Conservation (phyloP, 2,329 filamentous ascomycete species). For the Moelleriella libera region DNA sequence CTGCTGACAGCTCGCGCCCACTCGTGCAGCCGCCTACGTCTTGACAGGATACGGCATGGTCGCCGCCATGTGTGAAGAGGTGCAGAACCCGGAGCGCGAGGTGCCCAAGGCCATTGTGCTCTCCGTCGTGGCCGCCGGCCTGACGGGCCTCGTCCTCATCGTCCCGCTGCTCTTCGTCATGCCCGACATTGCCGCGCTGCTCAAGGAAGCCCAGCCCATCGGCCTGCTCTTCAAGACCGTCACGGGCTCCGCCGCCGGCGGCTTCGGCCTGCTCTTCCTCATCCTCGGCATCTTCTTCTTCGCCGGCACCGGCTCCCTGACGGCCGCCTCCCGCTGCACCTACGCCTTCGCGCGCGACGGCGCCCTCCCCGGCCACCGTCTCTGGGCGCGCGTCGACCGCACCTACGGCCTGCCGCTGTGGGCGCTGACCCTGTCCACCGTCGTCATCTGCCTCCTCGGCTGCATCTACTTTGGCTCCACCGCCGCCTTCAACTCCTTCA, state of each 20-base stretch:
- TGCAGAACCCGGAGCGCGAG: conserved; percentile 44
- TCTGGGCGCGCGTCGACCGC: conserved; percentile 53
- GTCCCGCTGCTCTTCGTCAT: conserved; percentile 66
- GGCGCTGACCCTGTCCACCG: conserved; percentile 53
- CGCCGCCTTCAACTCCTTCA: conserved; percentile 68
- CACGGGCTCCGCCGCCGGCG: conserved; percentile 57
- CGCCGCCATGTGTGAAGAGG: conserved; percentile 43
- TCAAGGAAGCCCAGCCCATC: conserved; percentile 58
- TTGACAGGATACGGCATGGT: conserved; percentile 36
- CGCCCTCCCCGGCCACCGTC: conserved; percentile 53
- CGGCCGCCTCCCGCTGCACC: conserved; percentile 59
- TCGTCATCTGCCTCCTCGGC: conserved; percentile 56
- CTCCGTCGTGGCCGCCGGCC: conserved; percentile 49
- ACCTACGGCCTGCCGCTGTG: conserved; percentile 55
- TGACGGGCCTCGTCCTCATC: conserved; percentile 50
- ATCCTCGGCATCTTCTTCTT: conserved; percentile 67
- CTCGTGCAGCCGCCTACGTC: conserved; percentile 19
- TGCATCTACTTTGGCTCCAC: conserved; percentile 68
- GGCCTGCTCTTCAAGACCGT: conserved; percentile 62
- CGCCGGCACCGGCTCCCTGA: conserved; percentile 60
- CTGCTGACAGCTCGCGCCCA: not conserved
- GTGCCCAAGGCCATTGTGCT: conserved; percentile 56
- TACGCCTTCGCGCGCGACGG: conserved; percentile 66
- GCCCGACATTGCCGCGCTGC: conserved; percentile 49
- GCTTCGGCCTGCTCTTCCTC: conserved; percentile 62